Percentiles rank a stretch among this genome's conserved stretches.
These are phyloP conservation scores for Prunella vulgaris DNA, from an alignment of 257 asterid species.

Conservation along the genomic window DNA sequence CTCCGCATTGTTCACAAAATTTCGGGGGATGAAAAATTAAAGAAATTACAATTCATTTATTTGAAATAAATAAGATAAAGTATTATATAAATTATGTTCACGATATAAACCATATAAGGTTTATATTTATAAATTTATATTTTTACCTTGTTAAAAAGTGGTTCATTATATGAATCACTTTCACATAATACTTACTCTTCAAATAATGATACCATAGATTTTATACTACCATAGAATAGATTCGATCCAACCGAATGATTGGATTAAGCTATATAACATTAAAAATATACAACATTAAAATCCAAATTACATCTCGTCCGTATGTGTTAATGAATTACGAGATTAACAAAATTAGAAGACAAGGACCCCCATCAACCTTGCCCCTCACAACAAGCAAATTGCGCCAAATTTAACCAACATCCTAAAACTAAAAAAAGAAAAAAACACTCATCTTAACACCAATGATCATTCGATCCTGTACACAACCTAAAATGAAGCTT, in stretches of 20 bases:
- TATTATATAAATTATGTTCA: too few relatives aligned
- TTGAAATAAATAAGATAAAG: too few relatives aligned
- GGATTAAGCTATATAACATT: slow-evolving; percentile 11
- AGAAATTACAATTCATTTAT: too few relatives aligned
- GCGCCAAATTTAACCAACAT: slow-evolving; percentile 24
- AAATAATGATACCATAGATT: too few relatives aligned
- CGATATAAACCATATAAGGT: too few relatives aligned
- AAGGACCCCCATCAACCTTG: slow-evolving; percentile 15
- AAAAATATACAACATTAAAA: slow-evolving; percentile 27
- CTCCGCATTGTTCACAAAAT: too few relatives aligned
- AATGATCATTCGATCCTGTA: slow-evolving; percentile 53
- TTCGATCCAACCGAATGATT: slow-evolving; percentile 3
- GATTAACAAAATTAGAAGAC: slow-evolving; percentile 63
- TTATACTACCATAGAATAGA: too few relatives aligned
- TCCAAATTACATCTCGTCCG: slow-evolving; percentile 27
- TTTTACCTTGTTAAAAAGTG: too few relatives aligned
- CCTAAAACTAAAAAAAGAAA: slow-evolving; percentile 43
- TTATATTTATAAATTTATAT: too few relatives aligned
- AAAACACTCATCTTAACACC: slow-evolving; percentile 33
- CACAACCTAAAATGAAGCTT: slow-evolving; percentile 66
- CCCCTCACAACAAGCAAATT: slow-evolving; percentile 8
- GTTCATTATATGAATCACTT: too few relatives aligned
- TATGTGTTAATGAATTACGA: slow-evolving; percentile 34
- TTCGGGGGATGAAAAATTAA: too few relatives aligned
- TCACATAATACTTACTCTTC: too few relatives aligned